Evolutionary conservation across 805 yeast species (phyloP), one percentile per base, ranked within the genome.

Genomic region (Metschnikowia gelsemii): DNA sequence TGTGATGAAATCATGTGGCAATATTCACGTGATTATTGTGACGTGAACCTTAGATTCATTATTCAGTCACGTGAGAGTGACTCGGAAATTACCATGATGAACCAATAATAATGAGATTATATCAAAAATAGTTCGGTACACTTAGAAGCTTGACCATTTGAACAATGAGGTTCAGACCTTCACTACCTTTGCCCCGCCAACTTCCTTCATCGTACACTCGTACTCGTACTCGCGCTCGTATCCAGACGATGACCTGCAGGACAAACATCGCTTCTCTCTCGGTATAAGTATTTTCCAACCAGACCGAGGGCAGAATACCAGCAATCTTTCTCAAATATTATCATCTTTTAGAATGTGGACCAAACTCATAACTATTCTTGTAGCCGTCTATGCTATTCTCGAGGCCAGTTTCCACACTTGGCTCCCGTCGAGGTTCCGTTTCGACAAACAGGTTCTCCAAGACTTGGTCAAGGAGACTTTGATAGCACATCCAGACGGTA

Each of bases 341-440:
- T 4, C 35, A 8, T 9, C 16, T 14, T 5, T 12, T 18, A 22
- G 3, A 24, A 43, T 46, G 50, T 51, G 55, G 55, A 38, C 40
- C 39, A 40, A 44, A 26, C 13, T 42, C 16, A 21, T 50, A 13
- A 51, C 58, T 8, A 35, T 60, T 11, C 59, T 62, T 5, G 35
- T 59, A 31, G 52, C 50, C n/a, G 24, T 64, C 8, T 71, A 54
- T 50, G 57, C 57, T 24, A 51, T 66, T 8, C 57, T 73, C 42
- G 62, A 76, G 57, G 55, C 52, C 37, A 56, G 77, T 24, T 79
- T 69, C 63, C 58, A 67, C 54, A 71, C 78, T 17, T 84, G 88
- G 85, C 75, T 90, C 41, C 96, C 96, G 24, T 54, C 57, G 12
- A 68, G 74, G 55, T 91, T 76, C 64, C 71, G 81, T 32, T 91